Percentiles rank a stretch among this genome's conserved stretches.
These are phyloP conservation scores for Blumeria hordei DNA, from an alignment of 2,329 filamentous ascomycete genomes.

Conservation along the genomic window DNA sequence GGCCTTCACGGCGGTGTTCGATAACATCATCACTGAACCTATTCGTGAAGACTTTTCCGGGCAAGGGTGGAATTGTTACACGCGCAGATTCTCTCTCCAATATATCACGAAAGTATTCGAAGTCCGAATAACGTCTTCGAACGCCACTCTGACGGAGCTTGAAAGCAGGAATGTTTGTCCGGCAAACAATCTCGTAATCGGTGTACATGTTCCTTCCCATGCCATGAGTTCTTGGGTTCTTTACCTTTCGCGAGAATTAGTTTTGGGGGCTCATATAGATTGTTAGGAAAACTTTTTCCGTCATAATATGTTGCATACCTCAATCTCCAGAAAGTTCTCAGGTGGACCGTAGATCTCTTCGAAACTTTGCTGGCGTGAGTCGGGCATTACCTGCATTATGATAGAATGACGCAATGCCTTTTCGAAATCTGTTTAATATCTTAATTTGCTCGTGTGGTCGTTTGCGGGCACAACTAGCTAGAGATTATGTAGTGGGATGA, in stretches of 20 bases:
- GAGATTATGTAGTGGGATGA: too few relatives aligned
- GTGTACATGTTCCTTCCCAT: slow-evolving; percentile 94
- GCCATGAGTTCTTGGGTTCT: slow-evolving; percentile 81
- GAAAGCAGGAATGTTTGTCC: slow-evolving; percentile 97
- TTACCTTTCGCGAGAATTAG: slow-evolving; percentile 33
- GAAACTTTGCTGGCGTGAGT: slow-evolving; percentile 75
- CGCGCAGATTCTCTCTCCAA: slow-evolving; percentile 84
- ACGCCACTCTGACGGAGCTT: slow-evolving; percentile 78
- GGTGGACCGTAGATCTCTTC: slow-evolving; percentile 97
- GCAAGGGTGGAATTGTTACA: slow-evolving; percentile 85
- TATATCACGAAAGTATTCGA: slow-evolving; percentile 96
- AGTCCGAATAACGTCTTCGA: slow-evolving; percentile 86
- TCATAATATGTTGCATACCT: slow-evolving; percentile 30
- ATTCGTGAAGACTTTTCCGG: slow-evolving; percentile 95
- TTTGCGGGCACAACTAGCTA: too few relatives aligned
- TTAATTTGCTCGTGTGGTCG: too few relatives aligned
- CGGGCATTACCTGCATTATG: slow-evolving; percentile 37
- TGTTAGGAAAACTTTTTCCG: background rate
- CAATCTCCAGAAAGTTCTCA: slow-evolving; percentile 97
- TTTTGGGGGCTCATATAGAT: background rate
- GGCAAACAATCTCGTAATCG: slow-evolving; percentile 92
- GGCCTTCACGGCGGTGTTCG: slow-evolving; percentile 69
- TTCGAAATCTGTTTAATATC: too few relatives aligned
- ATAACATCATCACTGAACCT: slow-evolving; percentile 97
- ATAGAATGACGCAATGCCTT: too few relatives aligned